Evolutionary conservation across 192 early-diverging fungal genomes (phyloP).

Genomic region (Coemansia javaensis): DNA sequence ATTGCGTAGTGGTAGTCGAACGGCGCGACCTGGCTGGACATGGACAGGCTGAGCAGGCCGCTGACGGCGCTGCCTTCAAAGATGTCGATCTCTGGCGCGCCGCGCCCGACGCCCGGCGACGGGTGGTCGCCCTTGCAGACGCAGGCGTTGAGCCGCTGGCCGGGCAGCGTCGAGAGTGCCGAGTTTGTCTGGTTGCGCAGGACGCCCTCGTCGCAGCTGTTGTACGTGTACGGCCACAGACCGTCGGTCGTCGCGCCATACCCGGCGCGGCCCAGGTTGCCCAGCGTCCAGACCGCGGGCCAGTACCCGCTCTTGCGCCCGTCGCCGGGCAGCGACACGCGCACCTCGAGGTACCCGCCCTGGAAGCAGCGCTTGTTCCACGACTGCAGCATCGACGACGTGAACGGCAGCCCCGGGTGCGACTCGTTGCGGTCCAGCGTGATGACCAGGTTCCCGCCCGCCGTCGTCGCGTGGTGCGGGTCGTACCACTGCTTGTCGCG

Average conservation of each 20-base stretch:
- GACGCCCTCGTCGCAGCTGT: conserved; percentile 52
- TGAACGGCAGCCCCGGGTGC: conserved; percentile 46
- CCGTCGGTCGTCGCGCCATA: conserved; percentile 58
- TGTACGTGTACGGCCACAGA: conserved; percentile 54
- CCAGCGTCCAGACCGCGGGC: conserved; percentile 57
- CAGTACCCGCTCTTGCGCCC: conserved; percentile 49
- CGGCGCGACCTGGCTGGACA: conserved; percentile 53
- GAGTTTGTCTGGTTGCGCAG: conserved; percentile 56
- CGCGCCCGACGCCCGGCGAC: conserved; percentile 50
- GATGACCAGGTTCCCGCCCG: conserved; percentile 51
- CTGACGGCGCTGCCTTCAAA: conserved; percentile 48
- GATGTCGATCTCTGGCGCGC: conserved; percentile 57
- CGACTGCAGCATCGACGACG: conserved; percentile 58
- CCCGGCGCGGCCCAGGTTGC: conserved; percentile 57
- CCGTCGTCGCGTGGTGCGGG: conserved; percentile 48
- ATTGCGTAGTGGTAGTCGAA: conserved; percentile 52
- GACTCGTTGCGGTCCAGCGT: conserved; percentile 44
- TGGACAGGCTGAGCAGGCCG: conserved; percentile 29
- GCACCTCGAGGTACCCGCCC: conserved; percentile 57
- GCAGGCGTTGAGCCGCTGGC: conserved; percentile 54
- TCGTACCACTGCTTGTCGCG: conserved; percentile 54
- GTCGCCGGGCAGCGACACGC: conserved; percentile 53
- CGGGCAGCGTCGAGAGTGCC: conserved; percentile 51
- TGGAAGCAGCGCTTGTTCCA: conserved; percentile 65
- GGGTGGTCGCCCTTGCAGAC: conserved; percentile 54